Conservation (phyloP, 2,329 filamentous ascomycete genomes). For the Fusarium brachygibbosum region DNA sequence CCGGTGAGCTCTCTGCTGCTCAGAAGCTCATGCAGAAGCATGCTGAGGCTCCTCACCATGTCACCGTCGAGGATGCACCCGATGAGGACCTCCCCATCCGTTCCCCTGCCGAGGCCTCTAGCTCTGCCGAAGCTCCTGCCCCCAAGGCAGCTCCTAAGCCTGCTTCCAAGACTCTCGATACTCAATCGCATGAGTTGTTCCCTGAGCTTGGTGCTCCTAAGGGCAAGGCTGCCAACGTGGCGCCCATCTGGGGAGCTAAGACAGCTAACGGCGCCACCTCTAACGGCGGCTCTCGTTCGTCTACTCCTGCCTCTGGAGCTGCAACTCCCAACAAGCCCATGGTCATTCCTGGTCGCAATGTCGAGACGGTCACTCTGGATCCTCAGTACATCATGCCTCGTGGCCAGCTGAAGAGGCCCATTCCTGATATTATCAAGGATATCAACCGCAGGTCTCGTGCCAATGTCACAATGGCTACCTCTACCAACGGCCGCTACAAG, state of each 20-base stretch:
- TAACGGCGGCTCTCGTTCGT: conserved; percentile 70
- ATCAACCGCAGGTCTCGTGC: conserved; percentile 94
- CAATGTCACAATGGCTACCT: conserved; percentile 80
- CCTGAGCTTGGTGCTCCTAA: conserved; percentile 84
- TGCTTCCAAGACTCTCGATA: conserved; percentile 73
- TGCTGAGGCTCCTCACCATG: conserved; percentile 65
- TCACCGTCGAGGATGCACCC: conserved; percentile 82
- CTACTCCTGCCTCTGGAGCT: conserved; percentile 73
- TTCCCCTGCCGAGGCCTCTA: conserved; percentile 62
- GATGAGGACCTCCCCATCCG: conserved; percentile 81
- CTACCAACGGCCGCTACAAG: conserved; percentile 78
- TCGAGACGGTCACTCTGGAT: conserved; percentile 80
- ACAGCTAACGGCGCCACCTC: conserved; percentile 68
- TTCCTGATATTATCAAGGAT: conserved; percentile 87
- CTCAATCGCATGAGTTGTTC: conserved; percentile 90
- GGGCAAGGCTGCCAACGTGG: conserved; percentile 75
- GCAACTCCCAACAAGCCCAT: conserved; percentile 65
- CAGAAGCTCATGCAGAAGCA: conserved; percentile 77
- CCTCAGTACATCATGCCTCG: conserved; percentile 82
- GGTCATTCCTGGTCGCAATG: conserved; percentile 84
- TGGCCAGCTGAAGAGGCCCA: conserved; percentile 83
- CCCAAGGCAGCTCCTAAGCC: conserved; percentile 78
- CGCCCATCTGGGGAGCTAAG: conserved; percentile 84
- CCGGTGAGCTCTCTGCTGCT: conserved; percentile 65
- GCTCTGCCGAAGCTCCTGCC: conserved; percentile 63